Conservation (phyloP, 2,329 filamentous ascomycete species). For the Lomentospora prolificans region DNA sequence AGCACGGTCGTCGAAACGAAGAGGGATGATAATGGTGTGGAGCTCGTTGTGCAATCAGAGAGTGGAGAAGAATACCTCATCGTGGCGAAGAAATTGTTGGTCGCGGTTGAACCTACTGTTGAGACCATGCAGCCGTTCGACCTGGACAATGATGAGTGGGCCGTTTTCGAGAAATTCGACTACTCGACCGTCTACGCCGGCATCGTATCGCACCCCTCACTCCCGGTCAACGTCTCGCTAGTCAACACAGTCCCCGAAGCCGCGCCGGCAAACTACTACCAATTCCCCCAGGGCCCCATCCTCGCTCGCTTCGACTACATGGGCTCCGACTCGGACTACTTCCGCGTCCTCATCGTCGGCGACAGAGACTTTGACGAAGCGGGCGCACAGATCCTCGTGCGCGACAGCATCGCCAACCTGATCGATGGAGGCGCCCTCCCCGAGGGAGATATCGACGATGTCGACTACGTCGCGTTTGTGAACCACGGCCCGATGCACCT, state of each 20-base stretch:
- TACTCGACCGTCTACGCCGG: conserved; percentile 17
- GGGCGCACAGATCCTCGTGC: conserved; percentile 17
- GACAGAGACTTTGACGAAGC: conserved; percentile 13
- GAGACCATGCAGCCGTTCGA: conserved; percentile 14
- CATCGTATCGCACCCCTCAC: conserved; percentile 17
- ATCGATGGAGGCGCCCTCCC: conserved; percentile 18
- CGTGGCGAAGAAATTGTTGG: conserved; percentile 16
- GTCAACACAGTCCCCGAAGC: conserved; percentile 14
- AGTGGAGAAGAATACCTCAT: conserved; percentile 11
- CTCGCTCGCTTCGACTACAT: conserved; percentile 20
- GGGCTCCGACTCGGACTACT: conserved; percentile 19
- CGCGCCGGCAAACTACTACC: conserved; percentile 15
- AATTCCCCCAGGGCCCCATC: conserved; percentile 15
- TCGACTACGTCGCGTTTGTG: conserved; percentile 23
- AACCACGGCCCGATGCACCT: conserved; percentile 27
- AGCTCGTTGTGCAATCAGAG: conserved; percentile 9
- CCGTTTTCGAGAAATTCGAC: conserved; percentile 14
- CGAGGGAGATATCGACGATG: conserved; percentile 12
- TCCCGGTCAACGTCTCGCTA: conserved; percentile 14
- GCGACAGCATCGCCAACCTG: conserved; percentile 18
- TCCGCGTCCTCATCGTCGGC: conserved; percentile 21
- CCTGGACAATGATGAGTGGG: conserved; percentile 13
- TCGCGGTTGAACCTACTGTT: conserved; percentile 16
- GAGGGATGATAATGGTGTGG: conserved; percentile 16
- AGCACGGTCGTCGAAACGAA: conserved; percentile 22